Conservation (phyloP, 2,329 filamentous ascomycete genomes). For the Colletotrichum chrysophilum region DNA sequence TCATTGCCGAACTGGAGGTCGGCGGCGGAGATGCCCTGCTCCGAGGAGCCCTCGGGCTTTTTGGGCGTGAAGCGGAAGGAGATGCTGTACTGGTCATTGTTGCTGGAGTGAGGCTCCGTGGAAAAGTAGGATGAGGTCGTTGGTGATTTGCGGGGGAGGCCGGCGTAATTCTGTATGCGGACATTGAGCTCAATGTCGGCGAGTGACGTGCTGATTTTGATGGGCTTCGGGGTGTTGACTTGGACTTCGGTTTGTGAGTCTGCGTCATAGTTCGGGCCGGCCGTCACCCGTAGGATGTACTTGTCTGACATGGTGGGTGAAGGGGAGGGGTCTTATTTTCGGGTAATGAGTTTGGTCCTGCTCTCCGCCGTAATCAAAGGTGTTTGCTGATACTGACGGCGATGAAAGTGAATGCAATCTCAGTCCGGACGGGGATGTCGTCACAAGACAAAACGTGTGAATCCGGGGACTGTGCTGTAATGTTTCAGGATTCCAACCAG, state of each 20-base stretch:
- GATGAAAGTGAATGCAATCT: background rate
- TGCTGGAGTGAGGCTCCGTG: constrained; percentile 67
- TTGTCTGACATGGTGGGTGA: constrained; percentile 59
- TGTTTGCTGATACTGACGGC: too few species aligned
- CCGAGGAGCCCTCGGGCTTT: constrained; percentile 26
- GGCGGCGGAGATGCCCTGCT: constrained; percentile 64
- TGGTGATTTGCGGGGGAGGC: constrained; percentile 76
- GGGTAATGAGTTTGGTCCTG: background rate
- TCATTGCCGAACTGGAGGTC: constrained; percentile 94
- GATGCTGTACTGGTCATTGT: constrained; percentile 84
- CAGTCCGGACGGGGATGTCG: background rate
- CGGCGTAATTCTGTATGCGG: constrained; percentile 69
- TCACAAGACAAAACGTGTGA: background rate
- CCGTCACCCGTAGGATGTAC: constrained; percentile 83
- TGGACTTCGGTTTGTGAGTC: constrained; percentile 74
- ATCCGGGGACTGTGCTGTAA: background rate
- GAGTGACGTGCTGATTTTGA: constrained; percentile 67
- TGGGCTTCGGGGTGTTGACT: constrained; percentile 72
- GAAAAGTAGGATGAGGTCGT: constrained; percentile 79
- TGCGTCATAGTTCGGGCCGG: constrained; percentile 77
- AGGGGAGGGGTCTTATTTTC: background rate
- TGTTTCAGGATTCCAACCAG: background rate
- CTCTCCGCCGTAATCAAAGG: background rate
- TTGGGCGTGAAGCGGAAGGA: constrained; percentile 80
- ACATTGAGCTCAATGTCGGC: constrained; percentile 75